Percentiles rank a stretch among this genome's conserved stretches.
phyloP scores from a whole-genome alignment of 805 yeast genomes.

The Grigorovia yakushimaensis region DNA sequence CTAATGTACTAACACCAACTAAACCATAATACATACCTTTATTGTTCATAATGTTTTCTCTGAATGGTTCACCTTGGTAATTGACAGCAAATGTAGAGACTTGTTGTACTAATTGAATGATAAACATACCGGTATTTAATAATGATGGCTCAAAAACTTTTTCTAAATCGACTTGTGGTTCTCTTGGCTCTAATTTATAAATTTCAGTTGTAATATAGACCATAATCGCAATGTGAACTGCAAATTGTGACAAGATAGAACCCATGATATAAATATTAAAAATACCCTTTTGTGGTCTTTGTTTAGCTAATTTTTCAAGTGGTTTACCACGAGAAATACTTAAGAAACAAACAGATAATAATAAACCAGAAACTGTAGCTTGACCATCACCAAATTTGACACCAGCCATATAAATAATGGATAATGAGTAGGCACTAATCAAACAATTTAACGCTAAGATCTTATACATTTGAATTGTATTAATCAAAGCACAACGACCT shows the following conservation, averaged over 20 bases:
- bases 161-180: constrained; percentile 80
- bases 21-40: constrained; percentile 96
- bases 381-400: constrained; percentile 97
- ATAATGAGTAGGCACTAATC: constrained; percentile 90
- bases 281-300: constrained; percentile 96
- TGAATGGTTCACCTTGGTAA: constrained; percentile 94
- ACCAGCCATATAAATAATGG: constrained; percentile 92
- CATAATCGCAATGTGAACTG: constrained; percentile 76
- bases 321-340: constrained; percentile 93
- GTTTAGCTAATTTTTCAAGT: constrained; percentile 75
- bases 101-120: constrained; percentile 90
- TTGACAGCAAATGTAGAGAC: constrained; percentile 96
- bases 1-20: constrained; percentile 80
- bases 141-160: constrained; percentile 81
- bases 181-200: constrained; percentile 85
- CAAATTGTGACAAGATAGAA: constrained; percentile 92
- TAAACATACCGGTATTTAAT: constrained; percentile 90
- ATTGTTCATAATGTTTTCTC: constrained; percentile 81
- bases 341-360: constrained; percentile 87
- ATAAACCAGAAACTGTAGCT: constrained; percentile 90
- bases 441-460: constrained; percentile 93
- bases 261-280: constrained; percentile 96
- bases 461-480: constrained; percentile 98
- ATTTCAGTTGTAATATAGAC: constrained; percentile 77
- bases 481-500: constrained; percentile 95